Percentiles rank a stretch among this genome's conserved stretches.
Conservation (phyloP, 2,329 filamentous ascomycete genomes). For the Dendryphion nanum region DNA sequence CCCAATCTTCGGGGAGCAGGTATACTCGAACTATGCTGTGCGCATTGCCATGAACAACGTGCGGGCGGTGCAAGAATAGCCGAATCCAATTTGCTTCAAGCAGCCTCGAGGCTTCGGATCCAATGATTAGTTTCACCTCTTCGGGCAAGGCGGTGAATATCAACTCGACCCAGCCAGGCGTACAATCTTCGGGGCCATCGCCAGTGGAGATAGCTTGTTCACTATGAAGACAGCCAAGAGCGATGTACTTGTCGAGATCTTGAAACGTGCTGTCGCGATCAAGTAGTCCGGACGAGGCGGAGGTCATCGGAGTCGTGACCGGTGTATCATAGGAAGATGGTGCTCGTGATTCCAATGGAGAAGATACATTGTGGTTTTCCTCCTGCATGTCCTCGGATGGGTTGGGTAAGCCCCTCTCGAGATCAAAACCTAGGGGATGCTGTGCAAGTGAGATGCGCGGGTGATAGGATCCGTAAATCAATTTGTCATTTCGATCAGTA, state of each 20-base stretch:
- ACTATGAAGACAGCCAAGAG: slow-evolving; percentile 34
- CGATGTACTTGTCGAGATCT: slow-evolving; percentile 30
- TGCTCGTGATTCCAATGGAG: not conserved
- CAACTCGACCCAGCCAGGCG: slow-evolving; percentile 25
- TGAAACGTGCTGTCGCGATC: slow-evolving; percentile 7
- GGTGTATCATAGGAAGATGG: slow-evolving; percentile 4
- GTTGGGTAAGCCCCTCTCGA: no score
- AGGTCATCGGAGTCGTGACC: slow-evolving; percentile 11
- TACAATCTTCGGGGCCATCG: not conserved
- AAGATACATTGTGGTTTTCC: no score
- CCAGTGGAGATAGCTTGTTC: slow-evolving; percentile 5
- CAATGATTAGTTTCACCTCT: slow-evolving; percentile 22
- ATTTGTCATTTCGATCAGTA: no score
- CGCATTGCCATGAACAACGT: not conserved
- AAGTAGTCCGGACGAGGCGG: slow-evolving; percentile 6
- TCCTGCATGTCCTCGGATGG: no score
- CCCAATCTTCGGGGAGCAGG: slow-evolving; percentile 65
- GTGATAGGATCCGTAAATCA: no score
- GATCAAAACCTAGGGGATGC: no score
- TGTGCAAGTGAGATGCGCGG: no score
- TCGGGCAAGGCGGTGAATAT: slow-evolving; percentile 14
- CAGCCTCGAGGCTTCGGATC: slow-evolving; percentile 22
- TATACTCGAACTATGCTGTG: slow-evolving; percentile 54
- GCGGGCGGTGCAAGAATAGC: slow-evolving; percentile 16
- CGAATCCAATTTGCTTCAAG: slow-evolving; percentile 38